Conservation (phyloP, 352 stramenopile species). For the Phytophthora aleatoria region DNA sequence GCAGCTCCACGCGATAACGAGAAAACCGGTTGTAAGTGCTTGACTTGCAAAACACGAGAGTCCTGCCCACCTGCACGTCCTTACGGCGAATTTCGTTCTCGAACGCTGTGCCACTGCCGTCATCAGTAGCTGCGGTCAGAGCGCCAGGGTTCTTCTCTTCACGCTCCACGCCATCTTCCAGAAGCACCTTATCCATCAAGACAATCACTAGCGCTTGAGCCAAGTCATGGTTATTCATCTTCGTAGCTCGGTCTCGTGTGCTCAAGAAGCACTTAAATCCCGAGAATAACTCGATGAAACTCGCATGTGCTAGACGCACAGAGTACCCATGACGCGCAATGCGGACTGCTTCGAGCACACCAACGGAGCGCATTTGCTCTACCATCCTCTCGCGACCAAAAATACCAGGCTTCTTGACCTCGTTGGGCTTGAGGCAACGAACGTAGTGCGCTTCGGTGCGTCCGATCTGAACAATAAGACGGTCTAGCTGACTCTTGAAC, state of each 20-base stretch:
- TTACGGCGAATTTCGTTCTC: slow-evolving; percentile 35
- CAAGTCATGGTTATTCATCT: slow-evolving; percentile 41
- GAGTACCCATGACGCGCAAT: slow-evolving; percentile 96
- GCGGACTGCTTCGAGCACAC: slow-evolving; percentile 95
- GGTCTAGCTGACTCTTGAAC: slow-evolving; percentile 94
- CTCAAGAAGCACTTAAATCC: slow-evolving; percentile 56
- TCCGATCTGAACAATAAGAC: slow-evolving; percentile 94
- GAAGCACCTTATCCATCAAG: slow-evolving; percentile 43
- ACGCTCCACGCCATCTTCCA: slow-evolving; percentile 31
- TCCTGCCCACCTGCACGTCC: slow-evolving; percentile 65
- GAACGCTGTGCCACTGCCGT: slow-evolving; percentile 20
- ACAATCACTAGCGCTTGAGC: slow-evolving; percentile 35
- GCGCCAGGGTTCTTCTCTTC: slow-evolving; percentile 23
- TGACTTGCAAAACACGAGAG: slow-evolving; percentile 70
- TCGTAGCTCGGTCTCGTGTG: slow-evolving; percentile 16
- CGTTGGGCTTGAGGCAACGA: slow-evolving; percentile 99
- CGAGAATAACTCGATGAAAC: slow-evolving; percentile 87
- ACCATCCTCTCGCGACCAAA: slow-evolving; percentile 92
- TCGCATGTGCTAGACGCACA: slow-evolving; percentile 92
- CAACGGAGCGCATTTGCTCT: slow-evolving; percentile 97
- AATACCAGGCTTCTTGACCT: slow-evolving; percentile 72
- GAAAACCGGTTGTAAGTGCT: slow-evolving; percentile 60
- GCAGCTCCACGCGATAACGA: slow-evolving; percentile 49
- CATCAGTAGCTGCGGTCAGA: slow-evolving; percentile 18
- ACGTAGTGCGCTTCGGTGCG: slow-evolving; percentile 97